phyloP scores from a whole-genome alignment of 768 basidiomycete genomes.

The Mycena indigotica region DNA sequence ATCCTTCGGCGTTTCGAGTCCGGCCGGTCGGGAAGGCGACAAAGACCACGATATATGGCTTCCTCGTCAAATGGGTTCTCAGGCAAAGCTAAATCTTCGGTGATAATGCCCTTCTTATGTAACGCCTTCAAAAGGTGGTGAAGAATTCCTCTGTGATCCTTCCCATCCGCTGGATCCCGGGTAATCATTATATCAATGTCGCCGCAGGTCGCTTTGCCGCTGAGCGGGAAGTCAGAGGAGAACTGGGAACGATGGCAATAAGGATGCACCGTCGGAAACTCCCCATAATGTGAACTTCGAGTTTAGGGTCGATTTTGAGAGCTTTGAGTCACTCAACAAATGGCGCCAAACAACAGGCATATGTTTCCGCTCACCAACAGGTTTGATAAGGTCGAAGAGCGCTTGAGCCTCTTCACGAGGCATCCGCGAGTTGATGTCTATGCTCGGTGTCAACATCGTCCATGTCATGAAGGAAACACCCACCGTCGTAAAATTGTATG shows the following conservation, averaged over 20 bases:
- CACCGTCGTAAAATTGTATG: slow-evolving; percentile 69
- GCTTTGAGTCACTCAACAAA: slow-evolving; percentile 44
- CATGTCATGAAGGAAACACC: not conserved
- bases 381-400: slow-evolving; percentile 73
- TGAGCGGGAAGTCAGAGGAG: slow-evolving; percentile 31
- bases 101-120: slow-evolving; percentile 62
- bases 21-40: slow-evolving; percentile 50
- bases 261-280: slow-evolving; percentile 70
- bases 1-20: slow-evolving; percentile 66
- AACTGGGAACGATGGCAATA: not conserved
- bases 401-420: slow-evolving; percentile 76
- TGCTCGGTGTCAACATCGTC: not conserved
- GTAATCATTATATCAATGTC: slow-evolving; percentile 93
- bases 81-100: slow-evolving; percentile 77
- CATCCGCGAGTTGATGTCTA: slow-evolving; percentile 85
- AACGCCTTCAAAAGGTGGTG: slow-evolving; percentile 58
- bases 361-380: slow-evolving; percentile 67
- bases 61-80: slow-evolving; percentile 71
- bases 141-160: slow-evolving; percentile 75
- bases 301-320: slow-evolving; percentile 63
- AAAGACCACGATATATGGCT: slow-evolving; percentile 80
- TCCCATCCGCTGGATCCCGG: slow-evolving; percentile 69
- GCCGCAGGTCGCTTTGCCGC: slow-evolving; percentile 81
- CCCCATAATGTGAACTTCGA: slow-evolving; percentile 89
- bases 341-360: not conserved